Conservation (phyloP, 768 basidiomycete species). For the Boletus coccyginus region DNA sequence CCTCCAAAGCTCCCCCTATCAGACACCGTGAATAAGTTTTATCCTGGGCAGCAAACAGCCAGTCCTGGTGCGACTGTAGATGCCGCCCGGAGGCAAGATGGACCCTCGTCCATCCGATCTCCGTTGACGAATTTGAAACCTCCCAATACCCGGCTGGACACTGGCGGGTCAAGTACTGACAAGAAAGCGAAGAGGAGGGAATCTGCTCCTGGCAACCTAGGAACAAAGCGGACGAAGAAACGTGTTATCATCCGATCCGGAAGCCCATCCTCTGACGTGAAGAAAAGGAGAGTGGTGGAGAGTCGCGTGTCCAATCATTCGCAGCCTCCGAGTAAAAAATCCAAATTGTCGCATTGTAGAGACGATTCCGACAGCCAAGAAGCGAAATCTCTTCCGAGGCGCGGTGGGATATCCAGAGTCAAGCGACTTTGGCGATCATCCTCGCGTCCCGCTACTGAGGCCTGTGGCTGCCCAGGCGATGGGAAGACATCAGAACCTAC, state of each 20-base stretch:
- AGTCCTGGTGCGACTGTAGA: background rate
- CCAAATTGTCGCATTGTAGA: slow-evolving; percentile 7
- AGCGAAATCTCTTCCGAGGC: background rate
- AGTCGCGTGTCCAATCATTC: background rate
- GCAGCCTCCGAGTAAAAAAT: slow-evolving; percentile 23
- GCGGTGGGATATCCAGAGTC: background rate
- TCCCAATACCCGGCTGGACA: background rate
- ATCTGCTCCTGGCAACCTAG: background rate
- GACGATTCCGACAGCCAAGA: background rate
- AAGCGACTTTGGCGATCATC: slow-evolving; percentile 9
- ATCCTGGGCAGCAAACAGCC: slow-evolving; percentile 4
- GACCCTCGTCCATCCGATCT: background rate
- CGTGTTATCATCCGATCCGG: background rate
- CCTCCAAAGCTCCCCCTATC: slow-evolving; percentile 18
- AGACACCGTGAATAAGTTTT: slow-evolving; percentile 20
- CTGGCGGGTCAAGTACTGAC: background rate
- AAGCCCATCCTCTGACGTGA: background rate
- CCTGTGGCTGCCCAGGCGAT: background rate
- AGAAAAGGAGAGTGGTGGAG: slow-evolving; percentile 1
- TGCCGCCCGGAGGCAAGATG: background rate
- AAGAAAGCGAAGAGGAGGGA: slow-evolving; percentile 10
- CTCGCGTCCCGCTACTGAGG: slow-evolving; percentile 2
- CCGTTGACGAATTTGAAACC: background rate
- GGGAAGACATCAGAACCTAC: slow-evolving; percentile 2
- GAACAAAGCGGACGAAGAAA: slow-evolving; percentile 7